Evolutionary conservation across 805 yeast species (phyloP).

Genomic region (Huiozyma naganishii): DNA sequence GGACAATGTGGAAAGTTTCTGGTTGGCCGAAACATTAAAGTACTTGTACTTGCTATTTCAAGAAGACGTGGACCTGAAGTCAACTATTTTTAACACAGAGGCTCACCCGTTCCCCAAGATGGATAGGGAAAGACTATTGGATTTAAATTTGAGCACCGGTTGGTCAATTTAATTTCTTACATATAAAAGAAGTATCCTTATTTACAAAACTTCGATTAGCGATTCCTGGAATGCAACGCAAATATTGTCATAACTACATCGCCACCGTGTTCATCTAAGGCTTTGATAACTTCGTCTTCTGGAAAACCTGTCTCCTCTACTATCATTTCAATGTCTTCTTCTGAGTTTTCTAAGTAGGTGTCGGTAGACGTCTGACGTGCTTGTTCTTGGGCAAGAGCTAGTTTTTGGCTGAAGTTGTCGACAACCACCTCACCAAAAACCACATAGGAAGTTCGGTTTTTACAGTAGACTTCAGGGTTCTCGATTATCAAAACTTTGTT

Average conservation of each 20-base stretch:
- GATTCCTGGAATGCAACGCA: constrained; percentile 25
- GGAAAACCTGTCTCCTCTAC: constrained; percentile 84
- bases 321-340: constrained; percentile 73
- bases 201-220: not conserved
- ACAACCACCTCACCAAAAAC: constrained; percentile 72
- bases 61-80: constrained; percentile 54
- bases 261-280: constrained; percentile 75
- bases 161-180: constrained; percentile 12
- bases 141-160: constrained; percentile 17
- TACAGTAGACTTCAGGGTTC: constrained; percentile 85
- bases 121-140: constrained; percentile 5
- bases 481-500: constrained; percentile 83
- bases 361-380: constrained; percentile 55
- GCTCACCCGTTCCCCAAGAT: constrained; percentile 88
- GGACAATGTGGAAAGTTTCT: constrained; percentile 83
- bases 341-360: constrained; percentile 75
- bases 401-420: constrained; percentile 82
- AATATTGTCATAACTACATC: constrained; percentile 93
- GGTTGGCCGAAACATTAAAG: constrained; percentile 90
- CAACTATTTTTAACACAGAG: constrained; percentile 79
- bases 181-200: constrained; percentile 1
- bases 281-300: constrained; percentile 80
- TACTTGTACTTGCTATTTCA: constrained; percentile 74
- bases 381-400: constrained; percentile 65
- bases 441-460: constrained; percentile 59